These are phyloP conservation scores for Blastomyces parvus DNA, from an alignment of 2,329 filamentous ascomycete species.

Conservation along the genomic window DNA sequence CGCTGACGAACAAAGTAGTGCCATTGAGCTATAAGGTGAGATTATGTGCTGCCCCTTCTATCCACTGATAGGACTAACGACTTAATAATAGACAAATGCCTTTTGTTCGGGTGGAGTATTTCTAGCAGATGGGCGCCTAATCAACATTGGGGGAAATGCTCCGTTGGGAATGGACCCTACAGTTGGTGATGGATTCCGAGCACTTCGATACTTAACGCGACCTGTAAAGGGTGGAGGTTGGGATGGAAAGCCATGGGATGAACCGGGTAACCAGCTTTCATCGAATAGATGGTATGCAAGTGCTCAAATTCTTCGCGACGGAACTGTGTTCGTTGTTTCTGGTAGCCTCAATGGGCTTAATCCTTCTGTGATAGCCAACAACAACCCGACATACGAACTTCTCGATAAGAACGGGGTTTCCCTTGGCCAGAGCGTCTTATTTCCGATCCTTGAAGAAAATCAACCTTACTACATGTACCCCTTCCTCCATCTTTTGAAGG, in stretches of 20 bases:
- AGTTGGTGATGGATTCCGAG: slow-evolving; percentile 50
- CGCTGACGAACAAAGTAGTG: slow-evolving; percentile 38
- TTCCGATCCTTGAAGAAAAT: slow-evolving; percentile 48
- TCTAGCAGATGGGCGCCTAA: slow-evolving; percentile 47
- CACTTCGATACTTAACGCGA: slow-evolving; percentile 46
- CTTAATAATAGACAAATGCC: slow-evolving; percentile 42
- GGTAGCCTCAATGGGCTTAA: slow-evolving; percentile 52
- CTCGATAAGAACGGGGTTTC: slow-evolving; percentile 42
- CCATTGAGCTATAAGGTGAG: slow-evolving; percentile 40
- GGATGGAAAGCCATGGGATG: slow-evolving; percentile 45
- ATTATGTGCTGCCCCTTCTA: neutral
- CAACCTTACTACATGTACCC: slow-evolving; percentile 58
- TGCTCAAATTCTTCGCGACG: slow-evolving; percentile 50
- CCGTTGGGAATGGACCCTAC: slow-evolving; percentile 49
- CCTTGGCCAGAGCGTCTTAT: slow-evolving; percentile 39
- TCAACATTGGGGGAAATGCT: slow-evolving; percentile 50
- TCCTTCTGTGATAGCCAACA: slow-evolving; percentile 46
- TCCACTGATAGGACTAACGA: neutral
- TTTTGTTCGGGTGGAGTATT: slow-evolving; percentile 54
- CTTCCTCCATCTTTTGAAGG: slow-evolving; percentile 49
- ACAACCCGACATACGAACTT: slow-evolving; percentile 56
- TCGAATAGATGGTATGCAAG: slow-evolving; percentile 53
- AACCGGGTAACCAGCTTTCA: slow-evolving; percentile 47
- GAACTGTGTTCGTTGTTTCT: slow-evolving; percentile 50
- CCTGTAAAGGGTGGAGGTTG: slow-evolving; percentile 36